Percentiles rank a stretch among this genome's conserved stretches.
Conservation (phyloP, 768 basidiomycete genomes). For the Porphyrellus cyaneotinctus region DNA sequence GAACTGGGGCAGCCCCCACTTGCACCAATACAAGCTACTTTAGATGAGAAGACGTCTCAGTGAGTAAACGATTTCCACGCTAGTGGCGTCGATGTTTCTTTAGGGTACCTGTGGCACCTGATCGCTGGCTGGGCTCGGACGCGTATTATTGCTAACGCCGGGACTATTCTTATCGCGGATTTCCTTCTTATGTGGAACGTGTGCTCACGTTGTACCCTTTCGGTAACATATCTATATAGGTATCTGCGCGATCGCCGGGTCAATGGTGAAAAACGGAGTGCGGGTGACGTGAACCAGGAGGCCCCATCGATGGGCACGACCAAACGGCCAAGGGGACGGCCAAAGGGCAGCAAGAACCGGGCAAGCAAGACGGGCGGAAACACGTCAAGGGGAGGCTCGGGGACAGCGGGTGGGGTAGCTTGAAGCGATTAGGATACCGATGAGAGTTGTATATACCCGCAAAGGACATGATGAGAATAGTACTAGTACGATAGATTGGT, state of each 20-base stretch:
- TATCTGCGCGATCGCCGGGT: slow-evolving; percentile 62
- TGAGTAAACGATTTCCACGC: slow-evolving; percentile 33
- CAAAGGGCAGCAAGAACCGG: slow-evolving; percentile 67
- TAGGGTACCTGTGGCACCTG: slow-evolving; percentile 4
- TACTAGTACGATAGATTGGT: too few species aligned
- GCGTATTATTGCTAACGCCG: neutral
- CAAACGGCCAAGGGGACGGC: slow-evolving; percentile 62
- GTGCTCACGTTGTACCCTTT: slow-evolving; percentile 11
- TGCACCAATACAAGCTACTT: slow-evolving; percentile 63
- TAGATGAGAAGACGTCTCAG: slow-evolving; percentile 65
- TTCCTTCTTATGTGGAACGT: slow-evolving; percentile 6
- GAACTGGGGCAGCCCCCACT: slow-evolving; percentile 76
- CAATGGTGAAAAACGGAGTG: slow-evolving; percentile 40
- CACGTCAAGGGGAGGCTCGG: slow-evolving; percentile 8
- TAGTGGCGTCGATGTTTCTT: slow-evolving; percentile 1
- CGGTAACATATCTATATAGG: slow-evolving; percentile 31
- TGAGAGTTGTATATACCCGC: slow-evolving; percentile 9
- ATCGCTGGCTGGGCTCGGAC: slow-evolving; percentile 2
- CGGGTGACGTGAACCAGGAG: slow-evolving; percentile 28
- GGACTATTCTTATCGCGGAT: slow-evolving; percentile 1
- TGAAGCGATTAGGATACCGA: neutral
- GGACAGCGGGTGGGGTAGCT: neutral
- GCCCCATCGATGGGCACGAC: slow-evolving; percentile 22
- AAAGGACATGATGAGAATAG: neutral
- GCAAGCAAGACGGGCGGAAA: slow-evolving; percentile 18